Evolutionary conservation across 345 rosid genomes (phyloP).

Genomic region (Rubroshorea leprosula): DNA sequence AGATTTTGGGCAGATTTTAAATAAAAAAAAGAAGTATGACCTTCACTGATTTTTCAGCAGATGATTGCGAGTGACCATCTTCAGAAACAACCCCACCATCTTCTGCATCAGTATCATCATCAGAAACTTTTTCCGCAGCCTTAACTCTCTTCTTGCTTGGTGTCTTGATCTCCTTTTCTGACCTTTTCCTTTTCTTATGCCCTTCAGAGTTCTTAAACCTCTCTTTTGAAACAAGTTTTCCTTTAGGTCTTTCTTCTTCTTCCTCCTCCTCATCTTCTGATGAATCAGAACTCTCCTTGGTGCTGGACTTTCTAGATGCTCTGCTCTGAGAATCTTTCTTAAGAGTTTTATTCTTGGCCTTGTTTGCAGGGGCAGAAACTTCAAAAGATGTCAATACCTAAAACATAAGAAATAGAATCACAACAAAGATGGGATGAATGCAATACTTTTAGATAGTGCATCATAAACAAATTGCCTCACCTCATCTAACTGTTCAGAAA

Average conservation of each 20-base stretch:
- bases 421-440: constrained; percentile 2
- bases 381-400: constrained; percentile 44
- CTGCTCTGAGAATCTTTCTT: constrained; percentile 33
- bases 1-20: constrained; percentile 10
- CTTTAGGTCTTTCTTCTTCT: constrained; percentile 37
- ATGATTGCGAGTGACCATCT: constrained; percentile 44
- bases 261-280: constrained; percentile 35
- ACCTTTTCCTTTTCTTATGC: constrained; percentile 43
- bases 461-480: constrained; percentile 26
- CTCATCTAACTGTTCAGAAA: constrained; percentile 54
- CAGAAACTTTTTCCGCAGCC: constrained; percentile 31
- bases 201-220: constrained; percentile 36
- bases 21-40: constrained; percentile 31
- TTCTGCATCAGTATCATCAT: constrained; percentile 40
- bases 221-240: constrained; percentile 32
- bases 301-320: constrained; percentile 29
- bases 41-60: constrained; percentile 46
- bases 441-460: constrained; percentile 4
- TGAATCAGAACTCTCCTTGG: constrained; percentile 37
- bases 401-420: constrained; percentile 10
- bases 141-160: constrained; percentile 46
- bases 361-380: constrained; percentile 33
- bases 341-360: constrained; percentile 33
- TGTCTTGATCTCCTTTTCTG: constrained; percentile 39
- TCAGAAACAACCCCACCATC: constrained; percentile 40